These are phyloP conservation scores for Dimocarpus longan DNA, from an alignment of 345 rosid species.

Conservation along the genomic window DNA sequence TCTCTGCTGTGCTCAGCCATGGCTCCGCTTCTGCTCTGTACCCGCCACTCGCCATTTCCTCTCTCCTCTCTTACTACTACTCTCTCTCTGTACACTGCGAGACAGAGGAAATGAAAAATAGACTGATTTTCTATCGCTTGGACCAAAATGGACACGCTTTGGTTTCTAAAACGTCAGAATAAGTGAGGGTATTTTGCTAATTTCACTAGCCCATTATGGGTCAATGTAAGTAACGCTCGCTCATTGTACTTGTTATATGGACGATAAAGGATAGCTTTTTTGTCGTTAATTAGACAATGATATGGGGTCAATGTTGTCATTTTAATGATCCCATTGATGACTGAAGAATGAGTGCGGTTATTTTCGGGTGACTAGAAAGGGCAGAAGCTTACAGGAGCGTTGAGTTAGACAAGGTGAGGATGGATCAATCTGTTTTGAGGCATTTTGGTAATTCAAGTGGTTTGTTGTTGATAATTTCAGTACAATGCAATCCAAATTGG, in stretches of 20 bases:
- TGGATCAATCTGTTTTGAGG: too few relatives aligned
- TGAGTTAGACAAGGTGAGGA: too few relatives aligned
- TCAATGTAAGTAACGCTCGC: not conserved
- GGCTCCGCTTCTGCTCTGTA: constrained; percentile 74
- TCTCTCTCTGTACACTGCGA: constrained; percentile 14
- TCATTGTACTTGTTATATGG: not conserved
- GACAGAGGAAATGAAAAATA: not conserved
- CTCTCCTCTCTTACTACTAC: constrained; percentile 10
- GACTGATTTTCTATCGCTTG: not conserved
- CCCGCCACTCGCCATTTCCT: constrained; percentile 41
- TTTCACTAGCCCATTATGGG: not conserved
- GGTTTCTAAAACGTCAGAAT: not conserved
- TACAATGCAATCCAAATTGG: too few relatives aligned
- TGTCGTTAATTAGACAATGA: too few relatives aligned
- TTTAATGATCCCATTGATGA: too few relatives aligned
- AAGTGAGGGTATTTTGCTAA: not conserved
- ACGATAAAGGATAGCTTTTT: too few relatives aligned
- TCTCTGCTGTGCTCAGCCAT: constrained; percentile 85
- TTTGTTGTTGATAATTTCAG: too few relatives aligned
- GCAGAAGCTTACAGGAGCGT: too few relatives aligned
- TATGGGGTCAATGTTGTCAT: too few relatives aligned
- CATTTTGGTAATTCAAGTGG: too few relatives aligned
- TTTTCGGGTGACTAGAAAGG: too few relatives aligned
- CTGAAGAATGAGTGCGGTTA: too few relatives aligned
- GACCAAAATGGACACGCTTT: constrained; percentile 6